A percentile compares a stretch with the other conserved stretches of the same genome.
phyloP scores from a whole-genome alignment of 768 basidiomycete genomes.

The Rhizopogon rudus region DNA sequence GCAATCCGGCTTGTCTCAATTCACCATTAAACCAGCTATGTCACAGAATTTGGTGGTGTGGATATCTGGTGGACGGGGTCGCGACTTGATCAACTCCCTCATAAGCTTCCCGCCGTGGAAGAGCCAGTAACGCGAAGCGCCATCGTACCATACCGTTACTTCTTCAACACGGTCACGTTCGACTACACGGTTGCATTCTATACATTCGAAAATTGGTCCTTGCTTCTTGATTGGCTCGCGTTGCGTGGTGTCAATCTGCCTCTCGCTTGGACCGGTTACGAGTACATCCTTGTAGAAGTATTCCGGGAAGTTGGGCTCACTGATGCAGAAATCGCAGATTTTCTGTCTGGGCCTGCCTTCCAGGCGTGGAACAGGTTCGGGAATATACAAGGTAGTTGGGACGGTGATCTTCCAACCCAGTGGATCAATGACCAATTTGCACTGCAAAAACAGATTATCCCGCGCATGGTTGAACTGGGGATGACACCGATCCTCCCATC shows the following conservation, averaged over 20 bases:
- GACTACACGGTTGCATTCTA: conserved; percentile 36
- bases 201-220: conserved; percentile 33
- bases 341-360: conserved; percentile 36
- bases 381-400: conserved; percentile 38
- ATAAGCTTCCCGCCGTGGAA: conserved; percentile 25
- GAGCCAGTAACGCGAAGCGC: conserved; percentile 25
- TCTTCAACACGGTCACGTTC: conserved; percentile 41
- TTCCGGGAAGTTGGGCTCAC: conserved; percentile 33
- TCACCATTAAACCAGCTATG: conserved; percentile 20
- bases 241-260: conserved; percentile 37
- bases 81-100: conserved; percentile 27
- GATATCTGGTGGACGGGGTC: conserved; percentile 43
- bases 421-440: conserved; percentile 35
- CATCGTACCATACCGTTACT: conserved; percentile 35
- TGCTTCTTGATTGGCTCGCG: conserved; percentile 38
- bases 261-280: conserved; percentile 38
- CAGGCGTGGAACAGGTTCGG: conserved; percentile 40
- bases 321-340: conserved; percentile 29
- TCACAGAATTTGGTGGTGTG: conserved; percentile 30
- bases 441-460: conserved; percentile 31
- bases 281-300: conserved; percentile 30
- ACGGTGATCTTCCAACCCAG: conserved; percentile 27
- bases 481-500: conserved; percentile 39
- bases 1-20: not conserved
- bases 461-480: conserved; percentile 35